Base-by-base conservation (phyloP, 129 eudicot species). In the Heracleum sosnowskyi region DNA sequence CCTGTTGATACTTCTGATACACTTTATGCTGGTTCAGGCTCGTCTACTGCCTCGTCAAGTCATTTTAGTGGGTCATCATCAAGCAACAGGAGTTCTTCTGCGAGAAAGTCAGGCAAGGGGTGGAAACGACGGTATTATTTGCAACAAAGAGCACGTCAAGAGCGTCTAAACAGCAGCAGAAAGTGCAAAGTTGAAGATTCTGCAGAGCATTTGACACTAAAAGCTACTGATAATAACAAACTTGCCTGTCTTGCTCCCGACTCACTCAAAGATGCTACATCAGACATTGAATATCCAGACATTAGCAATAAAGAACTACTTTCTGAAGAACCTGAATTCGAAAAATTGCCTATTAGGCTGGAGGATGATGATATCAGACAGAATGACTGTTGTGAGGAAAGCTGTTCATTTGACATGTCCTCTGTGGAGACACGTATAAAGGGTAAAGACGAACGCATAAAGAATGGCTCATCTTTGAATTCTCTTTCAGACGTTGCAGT, bases 81-180 rank as follows among this genome's bases (percentile, higher is more conserved):
- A 47, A 84, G 74, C 79, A 83, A 69, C 81, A 85, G 88, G 78
- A 78, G 84, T 79, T 84, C 85, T 79, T 78, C 84, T 20, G 79
- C 90, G 77, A 82, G 89, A 49, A 89, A 83, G 74, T 76, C 87
- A 11, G 80, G 85, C 68, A 87, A 85, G 77, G 87, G 90, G 66
- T 87, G 90, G 97, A 89, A 86, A 80, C 76, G 95, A 33, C 87
- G 90, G 42, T 73, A 86, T 80, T 80, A 83, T 86, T 73, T 90
- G 76, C 95, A 89, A 81, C 90, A 90, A 78, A 84, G 93, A 80
- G 95, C 99, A 83, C 92, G 92, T 41, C 94, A 91, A 86, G 97
- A 95, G 78, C 89, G 94, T 82, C 79, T 90, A 76, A 87, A 88
- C 79, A 82, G 81, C 81, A 86, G 89, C 79, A 87, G 87, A 79